Evolutionary conservation across 768 basidiomycete species (phyloP).

Genomic region (Terana coerulea): DNA sequence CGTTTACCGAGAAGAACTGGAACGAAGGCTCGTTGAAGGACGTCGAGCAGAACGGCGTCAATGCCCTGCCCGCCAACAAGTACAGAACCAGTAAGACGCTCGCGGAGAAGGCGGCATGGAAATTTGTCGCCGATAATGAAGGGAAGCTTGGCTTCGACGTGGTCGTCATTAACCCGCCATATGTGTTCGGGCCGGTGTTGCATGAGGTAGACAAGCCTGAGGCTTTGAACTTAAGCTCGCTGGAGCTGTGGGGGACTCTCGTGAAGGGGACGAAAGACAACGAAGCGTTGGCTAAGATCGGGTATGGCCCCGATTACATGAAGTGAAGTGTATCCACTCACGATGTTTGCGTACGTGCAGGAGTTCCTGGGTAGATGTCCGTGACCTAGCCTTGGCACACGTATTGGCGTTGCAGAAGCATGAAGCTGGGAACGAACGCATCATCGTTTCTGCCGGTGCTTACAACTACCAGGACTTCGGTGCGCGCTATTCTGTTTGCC

Average conservation of each 20-base stretch:
- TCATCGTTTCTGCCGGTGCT: conserved; percentile 36
- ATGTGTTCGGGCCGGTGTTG: not conserved
- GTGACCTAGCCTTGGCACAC: conserved; percentile 51
- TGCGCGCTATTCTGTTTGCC: not conserved
- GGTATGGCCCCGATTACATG: not conserved
- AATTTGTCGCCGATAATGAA: conserved; percentile 5
- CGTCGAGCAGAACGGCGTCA: conserved; percentile 30
- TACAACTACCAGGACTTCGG: conserved; percentile 10
- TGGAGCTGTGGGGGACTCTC: not conserved
- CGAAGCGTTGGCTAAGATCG: not conserved
- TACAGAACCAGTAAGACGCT: conserved; percentile 32
- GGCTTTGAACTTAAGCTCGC: not conserved
- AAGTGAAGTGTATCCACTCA: too few species aligned
- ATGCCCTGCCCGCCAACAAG: conserved; percentile 21
- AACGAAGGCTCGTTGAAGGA: conserved; percentile 26
- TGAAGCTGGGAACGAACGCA: conserved; percentile 49
- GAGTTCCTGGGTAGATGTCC: conserved; percentile 36
- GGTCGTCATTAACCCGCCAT: conserved; percentile 6
- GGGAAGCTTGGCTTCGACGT: conserved; percentile 9
- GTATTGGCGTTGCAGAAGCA: conserved; percentile 44
- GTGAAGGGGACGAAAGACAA: not conserved
- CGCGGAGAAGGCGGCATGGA: conserved; percentile 24
- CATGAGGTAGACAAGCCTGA: conserved; percentile 8
- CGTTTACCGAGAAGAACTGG: conserved; percentile 28
- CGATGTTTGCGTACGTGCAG: not conserved